phyloP scores from a whole-genome alignment of 2,329 filamentous ascomycete genomes.

The Dactylellina drechsleri region DNA sequence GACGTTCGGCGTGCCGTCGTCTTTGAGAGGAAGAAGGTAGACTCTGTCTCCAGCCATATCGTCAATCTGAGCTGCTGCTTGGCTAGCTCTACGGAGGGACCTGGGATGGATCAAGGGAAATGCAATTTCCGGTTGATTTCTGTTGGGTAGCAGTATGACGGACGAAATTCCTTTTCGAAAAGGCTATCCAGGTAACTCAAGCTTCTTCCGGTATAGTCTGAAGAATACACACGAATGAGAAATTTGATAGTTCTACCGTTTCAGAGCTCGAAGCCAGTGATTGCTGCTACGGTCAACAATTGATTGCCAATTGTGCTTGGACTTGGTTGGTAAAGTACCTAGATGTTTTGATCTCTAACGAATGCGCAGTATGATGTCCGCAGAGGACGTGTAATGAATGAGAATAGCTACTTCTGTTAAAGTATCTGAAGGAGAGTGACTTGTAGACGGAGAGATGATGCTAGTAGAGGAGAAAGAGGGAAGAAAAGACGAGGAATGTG shows the following conservation, averaged over 20 bases:
- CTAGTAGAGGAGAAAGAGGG: neutral
- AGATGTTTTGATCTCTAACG: neutral
- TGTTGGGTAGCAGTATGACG: slow-evolving; percentile 29
- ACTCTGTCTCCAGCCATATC: slow-evolving; percentile 65
- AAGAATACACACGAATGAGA: no score
- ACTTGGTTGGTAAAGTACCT: neutral
- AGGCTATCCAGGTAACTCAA: slow-evolving; percentile 11
- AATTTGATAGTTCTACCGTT: no score
- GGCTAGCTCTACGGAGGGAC: slow-evolving; percentile 14
- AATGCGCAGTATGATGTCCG: neutral
- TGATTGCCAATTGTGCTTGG: neutral
- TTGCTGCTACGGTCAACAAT: slow-evolving; percentile 9
- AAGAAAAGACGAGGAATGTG: slow-evolving; percentile 21
- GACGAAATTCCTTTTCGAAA: slow-evolving; percentile 9
- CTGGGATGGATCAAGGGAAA: slow-evolving; percentile 40
- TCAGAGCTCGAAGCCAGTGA: neutral
- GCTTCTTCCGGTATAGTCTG: no score
- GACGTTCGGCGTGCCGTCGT: slow-evolving; percentile 90
- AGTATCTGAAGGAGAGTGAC: neutral
- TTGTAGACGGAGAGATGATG: slow-evolving; percentile 17
- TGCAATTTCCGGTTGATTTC: slow-evolving; percentile 29
- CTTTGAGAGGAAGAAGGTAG: slow-evolving; percentile 88
- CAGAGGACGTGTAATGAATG: slow-evolving; percentile 26
- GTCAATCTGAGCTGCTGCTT: slow-evolving; percentile 12
- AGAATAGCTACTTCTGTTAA: slow-evolving; percentile 26